Conservation (phyloP, 2,329 filamentous ascomycete genomes). For the Penicillium decumbens region DNA sequence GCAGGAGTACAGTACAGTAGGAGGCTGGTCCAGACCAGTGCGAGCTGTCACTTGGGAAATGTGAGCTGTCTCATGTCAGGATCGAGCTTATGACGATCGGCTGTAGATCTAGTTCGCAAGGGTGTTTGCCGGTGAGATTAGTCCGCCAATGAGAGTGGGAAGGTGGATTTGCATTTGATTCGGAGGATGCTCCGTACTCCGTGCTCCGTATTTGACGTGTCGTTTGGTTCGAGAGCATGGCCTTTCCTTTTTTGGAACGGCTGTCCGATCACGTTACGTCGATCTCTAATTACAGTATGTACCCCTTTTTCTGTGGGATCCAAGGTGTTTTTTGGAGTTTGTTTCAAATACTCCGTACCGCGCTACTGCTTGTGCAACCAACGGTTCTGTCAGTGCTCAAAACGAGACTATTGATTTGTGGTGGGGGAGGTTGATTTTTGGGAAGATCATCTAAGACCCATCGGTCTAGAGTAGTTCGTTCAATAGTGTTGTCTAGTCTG, state of each 20-base stretch:
- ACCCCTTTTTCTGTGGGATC: not conserved
- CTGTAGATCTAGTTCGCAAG: slow-evolving; percentile 13
- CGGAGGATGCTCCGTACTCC: no score
- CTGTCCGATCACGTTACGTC: no score
- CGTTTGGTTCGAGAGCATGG: no score
- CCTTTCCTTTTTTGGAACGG: no score
- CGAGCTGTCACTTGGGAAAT: slow-evolving; percentile 14
- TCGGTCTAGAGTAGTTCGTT: slow-evolving; percentile 11
- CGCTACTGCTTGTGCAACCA: not conserved
- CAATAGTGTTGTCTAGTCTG: slow-evolving; percentile 17
- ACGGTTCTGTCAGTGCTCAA: slow-evolving; percentile 1
- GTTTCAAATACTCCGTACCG: not conserved
- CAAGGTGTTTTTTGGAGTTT: no score
- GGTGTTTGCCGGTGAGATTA: slow-evolving; percentile 5
- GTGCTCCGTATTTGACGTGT: no score
- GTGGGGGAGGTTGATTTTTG: not conserved
- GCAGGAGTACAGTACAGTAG: slow-evolving; percentile 2
- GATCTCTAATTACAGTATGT: no score
- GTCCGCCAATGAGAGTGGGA: not conserved
- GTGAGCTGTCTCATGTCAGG: slow-evolving; percentile 25
- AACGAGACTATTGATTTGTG: slow-evolving; percentile 18
- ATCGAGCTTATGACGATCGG: slow-evolving; percentile 14
- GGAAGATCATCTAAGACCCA: slow-evolving; percentile 16
- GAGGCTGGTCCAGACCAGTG: not conserved
- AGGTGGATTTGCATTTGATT: no score